These are phyloP conservation scores for Onygenales sp. DNA, from an alignment of 2,329 filamentous ascomycete species.

Conservation along the genomic window DNA sequence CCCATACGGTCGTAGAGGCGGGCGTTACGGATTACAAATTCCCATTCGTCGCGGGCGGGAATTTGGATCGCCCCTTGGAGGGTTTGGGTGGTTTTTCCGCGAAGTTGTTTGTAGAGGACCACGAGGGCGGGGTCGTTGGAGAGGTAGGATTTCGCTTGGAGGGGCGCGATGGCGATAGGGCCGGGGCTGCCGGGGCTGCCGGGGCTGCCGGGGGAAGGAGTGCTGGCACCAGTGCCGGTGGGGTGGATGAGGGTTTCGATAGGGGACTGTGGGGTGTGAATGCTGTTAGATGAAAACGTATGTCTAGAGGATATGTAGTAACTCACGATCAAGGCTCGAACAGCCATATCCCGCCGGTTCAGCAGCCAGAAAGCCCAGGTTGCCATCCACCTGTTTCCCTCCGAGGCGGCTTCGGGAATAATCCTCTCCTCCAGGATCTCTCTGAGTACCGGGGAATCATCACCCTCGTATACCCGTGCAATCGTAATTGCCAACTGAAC, in stretches of 20 bases:
- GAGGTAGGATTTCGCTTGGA: constrained; percentile 69
- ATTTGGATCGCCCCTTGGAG: constrained; percentile 77
- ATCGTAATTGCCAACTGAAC: constrained; percentile 84
- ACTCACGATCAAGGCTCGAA: constrained; percentile 69
- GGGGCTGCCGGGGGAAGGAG: constrained; percentile 8
- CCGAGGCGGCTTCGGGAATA: constrained; percentile 62
- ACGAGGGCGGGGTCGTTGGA: constrained; percentile 87
- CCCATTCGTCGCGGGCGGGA: constrained; percentile 70
- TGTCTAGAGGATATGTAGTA: not conserved
- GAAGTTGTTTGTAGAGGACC: constrained; percentile 75
- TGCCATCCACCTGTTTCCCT: constrained; percentile 86
- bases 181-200: constrained; percentile 52
- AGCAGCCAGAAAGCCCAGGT: constrained; percentile 96
- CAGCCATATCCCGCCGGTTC: constrained; percentile 69
- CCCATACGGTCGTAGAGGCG: constrained; percentile 83
- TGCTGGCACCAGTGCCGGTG: constrained; percentile 1
- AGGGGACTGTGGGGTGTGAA: constrained; percentile 52
- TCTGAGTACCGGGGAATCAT: constrained; percentile 63
- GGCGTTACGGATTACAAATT: constrained; percentile 79
- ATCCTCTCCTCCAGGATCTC: constrained; percentile 72
- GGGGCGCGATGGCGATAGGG: constrained; percentile 46
- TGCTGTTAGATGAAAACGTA: constrained; percentile 11
- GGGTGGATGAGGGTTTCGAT: constrained; percentile 57
- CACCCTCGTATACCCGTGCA: constrained; percentile 78
- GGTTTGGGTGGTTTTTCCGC: constrained; percentile 72